Evolutionary conservation across 495 filamentous ascomycete species (phyloP), one percentile per base, ranked within the genome.

Genomic region (Lasiosphaeria ovina): DNA sequence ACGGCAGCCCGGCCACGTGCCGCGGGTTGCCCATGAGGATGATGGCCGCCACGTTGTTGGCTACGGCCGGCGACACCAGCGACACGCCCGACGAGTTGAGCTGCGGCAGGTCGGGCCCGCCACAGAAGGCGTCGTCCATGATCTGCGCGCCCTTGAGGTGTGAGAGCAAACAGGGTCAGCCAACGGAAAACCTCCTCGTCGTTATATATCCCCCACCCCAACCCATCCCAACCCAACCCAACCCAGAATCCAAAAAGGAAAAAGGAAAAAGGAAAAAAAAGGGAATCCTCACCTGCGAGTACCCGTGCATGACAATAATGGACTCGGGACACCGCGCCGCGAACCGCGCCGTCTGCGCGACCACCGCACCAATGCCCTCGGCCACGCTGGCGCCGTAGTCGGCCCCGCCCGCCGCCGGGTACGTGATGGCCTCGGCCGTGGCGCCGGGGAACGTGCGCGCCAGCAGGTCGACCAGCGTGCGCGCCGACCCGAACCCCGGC

Each of bases 11-110:
- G 4, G 67, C 65, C 2, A 71, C 71, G 67, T 79, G 76, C 9
- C 82, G 74, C 3, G 85, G 85, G 57, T 84, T 78, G 9, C 85
- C 85, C 81, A 85, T 83, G 59, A 83, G 72, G 53, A 87, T 84
- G 34, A 79, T 79, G 7, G 82, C 85, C 49, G 82, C 83, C 35
- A 85, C 75, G 72, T 77, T 79, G 38, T 70, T 75, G 33, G 77
- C 65, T 6, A 80, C 70, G 5, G 76, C 77, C 12, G 73, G 66
- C 0, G 78, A 74, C 6, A 79, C 72, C 40, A 83, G 72, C 7
- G 69, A 75, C 11, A 73, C 72, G 24, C 24, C 24, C 0, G 77
- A 74, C 0, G 75, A 79, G 62, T 79, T 79, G 40, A 79, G 62
- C n/a, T 77, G 77, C 36, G 74, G 65, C 47, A 80, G 76, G 54